A percentile compares a stretch with the other conserved stretches of the same genome.
phyloP scores from a whole-genome alignment of 2,329 filamentous ascomycete species.

The Colletotrichum sp. region DNA sequence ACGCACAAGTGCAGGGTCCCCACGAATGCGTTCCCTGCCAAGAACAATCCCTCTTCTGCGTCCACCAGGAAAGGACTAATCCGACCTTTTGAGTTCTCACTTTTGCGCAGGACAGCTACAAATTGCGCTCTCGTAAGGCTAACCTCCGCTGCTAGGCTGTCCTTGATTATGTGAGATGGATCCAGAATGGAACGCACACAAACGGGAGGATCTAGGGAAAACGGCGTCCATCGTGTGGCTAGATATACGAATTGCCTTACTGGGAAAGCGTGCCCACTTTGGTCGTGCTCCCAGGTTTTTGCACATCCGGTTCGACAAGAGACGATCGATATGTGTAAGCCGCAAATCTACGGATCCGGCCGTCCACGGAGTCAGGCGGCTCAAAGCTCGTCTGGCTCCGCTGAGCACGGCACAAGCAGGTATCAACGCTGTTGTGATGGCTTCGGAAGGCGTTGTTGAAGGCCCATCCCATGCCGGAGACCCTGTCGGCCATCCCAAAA shows the following conservation, averaged over 20 bases:
- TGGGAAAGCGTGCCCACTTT: neutral
- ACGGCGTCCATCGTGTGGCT: neutral
- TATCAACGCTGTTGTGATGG: neutral
- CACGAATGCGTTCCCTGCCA: neutral
- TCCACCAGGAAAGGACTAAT: neutral
- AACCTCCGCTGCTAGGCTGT: neutral
- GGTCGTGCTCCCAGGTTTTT: neutral
- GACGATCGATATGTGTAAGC: neutral
- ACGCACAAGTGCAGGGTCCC: neutral
- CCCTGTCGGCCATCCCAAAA: neutral
- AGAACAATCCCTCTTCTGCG: neutral
- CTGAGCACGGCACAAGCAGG: neutral
- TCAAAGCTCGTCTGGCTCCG: neutral
- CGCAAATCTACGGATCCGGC: neutral
- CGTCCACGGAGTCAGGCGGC: neutral
- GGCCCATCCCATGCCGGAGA: neutral
- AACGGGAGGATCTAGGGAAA: neutral
- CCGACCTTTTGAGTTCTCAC: slow-evolving; percentile 1
- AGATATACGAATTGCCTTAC: slow-evolving; percentile 9
- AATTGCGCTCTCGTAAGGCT: neutral
- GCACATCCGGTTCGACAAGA: neutral
- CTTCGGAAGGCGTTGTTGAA: neutral
- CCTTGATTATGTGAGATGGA: slow-evolving; percentile 7
- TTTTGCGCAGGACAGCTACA: neutral
- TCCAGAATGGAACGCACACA: neutral